Evolutionary conservation across 257 asterid species (phyloP).

Genomic region (Lantana camara): DNA sequence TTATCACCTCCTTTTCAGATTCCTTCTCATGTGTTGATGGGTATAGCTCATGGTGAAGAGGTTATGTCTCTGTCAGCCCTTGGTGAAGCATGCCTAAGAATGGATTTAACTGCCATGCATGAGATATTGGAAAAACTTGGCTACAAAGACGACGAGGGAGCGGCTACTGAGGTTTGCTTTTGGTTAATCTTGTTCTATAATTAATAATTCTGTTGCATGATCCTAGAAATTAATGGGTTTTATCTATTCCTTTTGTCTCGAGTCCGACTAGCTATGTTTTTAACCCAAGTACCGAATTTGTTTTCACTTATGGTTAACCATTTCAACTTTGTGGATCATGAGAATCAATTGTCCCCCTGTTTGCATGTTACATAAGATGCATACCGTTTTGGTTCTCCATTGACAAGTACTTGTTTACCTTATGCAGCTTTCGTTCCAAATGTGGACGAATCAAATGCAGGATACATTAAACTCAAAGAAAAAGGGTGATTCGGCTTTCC

Average conservation of each 20-base stretch:
- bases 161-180: constrained; percentile 65
- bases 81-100: constrained; percentile 70
- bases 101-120: constrained; percentile 73
- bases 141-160: constrained; percentile 79
- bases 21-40: constrained; percentile 69
- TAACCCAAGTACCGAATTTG: no score
- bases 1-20: constrained; percentile 39
- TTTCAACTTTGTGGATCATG: no score
- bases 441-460: constrained; percentile 85
- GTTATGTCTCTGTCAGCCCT: constrained; percentile 54
- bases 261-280: no score
- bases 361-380: no score
- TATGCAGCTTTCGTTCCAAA: constrained; percentile 68
- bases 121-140: constrained; percentile 66
- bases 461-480: constrained; percentile 73
- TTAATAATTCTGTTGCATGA: neutral
- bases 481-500: constrained; percentile 66
- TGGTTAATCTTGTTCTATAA: constrained; percentile 8
- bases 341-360: no score
- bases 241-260: no score
- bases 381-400: neutral
- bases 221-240: neutral
- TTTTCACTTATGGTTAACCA: no score
- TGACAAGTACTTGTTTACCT: constrained; percentile 11
- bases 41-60: constrained; percentile 52